Evolutionary conservation across 257 asterid species (phyloP).

Genomic region (Solanum okadae): DNA sequence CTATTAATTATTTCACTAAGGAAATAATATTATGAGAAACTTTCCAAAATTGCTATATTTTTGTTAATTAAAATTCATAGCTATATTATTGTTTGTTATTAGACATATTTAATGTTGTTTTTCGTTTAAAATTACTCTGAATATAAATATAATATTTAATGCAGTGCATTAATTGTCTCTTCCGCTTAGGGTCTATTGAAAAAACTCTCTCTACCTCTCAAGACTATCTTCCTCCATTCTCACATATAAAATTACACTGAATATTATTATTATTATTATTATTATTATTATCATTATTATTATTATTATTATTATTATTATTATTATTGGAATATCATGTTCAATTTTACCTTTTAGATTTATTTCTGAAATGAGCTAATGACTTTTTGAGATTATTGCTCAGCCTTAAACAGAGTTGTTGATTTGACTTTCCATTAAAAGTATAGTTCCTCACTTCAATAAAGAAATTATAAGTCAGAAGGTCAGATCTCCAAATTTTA

Average conservation of each 20-base stretch:
- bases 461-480: not conserved
- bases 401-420: not conserved
- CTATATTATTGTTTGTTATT: too few species aligned
- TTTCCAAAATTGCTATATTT: not conserved
- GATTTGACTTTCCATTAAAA: not conserved
- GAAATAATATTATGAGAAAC: not conserved
- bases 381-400: not conserved
- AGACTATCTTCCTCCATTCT: not conserved
- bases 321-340: not conserved
- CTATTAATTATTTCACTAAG: not conserved
- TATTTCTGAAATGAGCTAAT: not conserved
- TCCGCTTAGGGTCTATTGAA: too few species aligned
- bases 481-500: not conserved
- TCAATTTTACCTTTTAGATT: not conserved
- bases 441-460: not conserved
- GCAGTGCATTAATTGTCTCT: not conserved
- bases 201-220: too few species aligned
- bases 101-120: too few species aligned
- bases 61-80: not conserved
- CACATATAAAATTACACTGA: too few species aligned
- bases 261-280: too few species aligned
- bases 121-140: not conserved
- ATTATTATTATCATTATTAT: too few species aligned
- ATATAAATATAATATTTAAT: too few species aligned
- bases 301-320: too few species aligned